A percentile compares a stretch with the other conserved stretches of the same genome.
phyloP scores from a whole-genome alignment of 2,329 filamentous ascomycete genomes.

The Ascomycota sp. region DNA sequence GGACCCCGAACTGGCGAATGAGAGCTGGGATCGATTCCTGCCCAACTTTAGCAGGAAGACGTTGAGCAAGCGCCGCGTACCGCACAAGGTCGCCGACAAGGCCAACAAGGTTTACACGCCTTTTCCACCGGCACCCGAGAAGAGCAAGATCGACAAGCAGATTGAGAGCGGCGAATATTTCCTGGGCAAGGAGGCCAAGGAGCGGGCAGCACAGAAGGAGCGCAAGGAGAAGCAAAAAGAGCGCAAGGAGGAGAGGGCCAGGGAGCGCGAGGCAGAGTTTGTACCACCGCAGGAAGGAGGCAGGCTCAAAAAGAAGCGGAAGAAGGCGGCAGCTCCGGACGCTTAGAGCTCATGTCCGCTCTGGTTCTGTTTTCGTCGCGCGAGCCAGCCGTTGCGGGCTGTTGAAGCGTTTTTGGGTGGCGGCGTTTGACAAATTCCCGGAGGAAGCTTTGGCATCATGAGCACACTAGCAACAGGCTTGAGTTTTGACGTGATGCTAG shows the following conservation, averaged over 20 bases:
- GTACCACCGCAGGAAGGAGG: constrained; percentile 63
- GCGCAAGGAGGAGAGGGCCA: constrained; percentile 76
- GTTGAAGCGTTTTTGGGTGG: no score
- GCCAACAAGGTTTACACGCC: constrained; percentile 86
- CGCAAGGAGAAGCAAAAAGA: constrained; percentile 66
- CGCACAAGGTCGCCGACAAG: constrained; percentile 81
- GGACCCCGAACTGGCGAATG: constrained; percentile 65
- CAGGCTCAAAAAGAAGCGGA: constrained; percentile 42
- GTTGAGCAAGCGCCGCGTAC: constrained; percentile 63
- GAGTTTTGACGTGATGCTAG: no score
- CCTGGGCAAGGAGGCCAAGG: constrained; percentile 78
- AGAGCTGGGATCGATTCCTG: constrained; percentile 90
- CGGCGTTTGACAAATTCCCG: no score
- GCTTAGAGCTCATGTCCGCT: no score
- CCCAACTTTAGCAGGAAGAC: constrained; percentile 94
- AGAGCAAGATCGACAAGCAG: constrained; percentile 96
- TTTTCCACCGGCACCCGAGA: constrained; percentile 90
- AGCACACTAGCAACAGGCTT: no score
- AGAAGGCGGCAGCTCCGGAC: constrained; percentile 29
- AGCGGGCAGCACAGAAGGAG: constrained; percentile 59
- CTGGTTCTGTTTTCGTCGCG: no score
- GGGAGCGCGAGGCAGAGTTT: constrained; percentile 70
- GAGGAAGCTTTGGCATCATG: no score
- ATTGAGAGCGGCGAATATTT: constrained; percentile 98
- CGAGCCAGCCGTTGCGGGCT: no score